phyloP scores from a whole-genome alignment of 2,329 filamentous ascomycete species.

The Arachnomyces sp. region DNA sequence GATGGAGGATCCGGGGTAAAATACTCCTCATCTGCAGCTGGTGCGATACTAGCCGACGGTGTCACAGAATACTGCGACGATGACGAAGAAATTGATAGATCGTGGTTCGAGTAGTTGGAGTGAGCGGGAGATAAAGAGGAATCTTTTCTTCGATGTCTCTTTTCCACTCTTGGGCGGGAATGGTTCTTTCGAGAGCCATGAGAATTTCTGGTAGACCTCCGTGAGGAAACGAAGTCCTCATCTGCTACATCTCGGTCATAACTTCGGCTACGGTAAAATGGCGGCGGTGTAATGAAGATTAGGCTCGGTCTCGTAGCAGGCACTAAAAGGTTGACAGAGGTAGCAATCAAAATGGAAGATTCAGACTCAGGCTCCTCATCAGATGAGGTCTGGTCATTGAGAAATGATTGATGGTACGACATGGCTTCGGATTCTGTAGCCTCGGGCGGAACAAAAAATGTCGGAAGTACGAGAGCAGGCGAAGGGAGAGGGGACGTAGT shows the following conservation, averaged over 20 bases:
- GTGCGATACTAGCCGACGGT: too few species aligned
- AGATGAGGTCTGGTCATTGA: slow-evolving; percentile 10
- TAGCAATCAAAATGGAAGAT: slow-evolving; percentile 12
- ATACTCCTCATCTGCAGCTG: too few species aligned
- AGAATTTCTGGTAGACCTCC: slow-evolving; percentile 15
- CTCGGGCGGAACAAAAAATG: too few species aligned
- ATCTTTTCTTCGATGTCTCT: too few species aligned
- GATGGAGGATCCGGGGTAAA: too few species aligned
- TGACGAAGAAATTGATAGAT: too few species aligned
- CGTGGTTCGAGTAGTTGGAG: too few species aligned
- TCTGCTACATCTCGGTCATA: slow-evolving; percentile 12
- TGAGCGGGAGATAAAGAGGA: too few species aligned
- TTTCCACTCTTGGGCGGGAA: too few species aligned
- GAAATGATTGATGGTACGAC: slow-evolving; percentile 9
- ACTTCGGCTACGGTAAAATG: slow-evolving; percentile 1
- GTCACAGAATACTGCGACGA: too few species aligned
- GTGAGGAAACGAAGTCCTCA: slow-evolving; percentile 15
- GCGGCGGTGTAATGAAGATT: slow-evolving; percentile 10
- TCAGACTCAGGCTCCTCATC: slow-evolving; percentile 12
- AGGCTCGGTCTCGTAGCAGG: slow-evolving; percentile 12
- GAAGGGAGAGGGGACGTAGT: background rate
- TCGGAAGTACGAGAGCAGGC: background rate
- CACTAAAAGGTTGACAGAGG: slow-evolving; percentile 10
- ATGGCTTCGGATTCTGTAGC: background rate
- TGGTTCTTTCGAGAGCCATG: too few species aligned